These are phyloP conservation scores for Wallacemonas sp. DNA, from an alignment of 208 protist species.

Conservation along the genomic window DNA sequence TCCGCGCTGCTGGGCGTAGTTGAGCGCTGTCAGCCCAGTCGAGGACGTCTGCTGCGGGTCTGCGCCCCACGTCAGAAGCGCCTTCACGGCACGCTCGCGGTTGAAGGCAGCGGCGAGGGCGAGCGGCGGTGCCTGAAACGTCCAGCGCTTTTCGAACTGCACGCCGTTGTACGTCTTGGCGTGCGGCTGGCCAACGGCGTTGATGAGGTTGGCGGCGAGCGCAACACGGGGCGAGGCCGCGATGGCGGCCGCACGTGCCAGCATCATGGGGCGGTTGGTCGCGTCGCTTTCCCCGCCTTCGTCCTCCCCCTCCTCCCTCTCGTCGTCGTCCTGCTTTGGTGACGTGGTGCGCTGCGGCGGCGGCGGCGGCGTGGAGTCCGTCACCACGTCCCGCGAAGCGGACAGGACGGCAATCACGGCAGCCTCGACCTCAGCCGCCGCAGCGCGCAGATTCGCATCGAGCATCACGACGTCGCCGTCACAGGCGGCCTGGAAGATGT, in stretches of 20 bases:
- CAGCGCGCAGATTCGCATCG: slow-evolving; percentile 24
- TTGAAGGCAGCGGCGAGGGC: slow-evolving; percentile 77
- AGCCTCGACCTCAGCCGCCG: slow-evolving; percentile 9
- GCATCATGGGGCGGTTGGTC: neutral
- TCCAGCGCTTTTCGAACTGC: slow-evolving; percentile 74
- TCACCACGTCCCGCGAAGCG: too few species aligned
- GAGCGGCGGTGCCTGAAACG: slow-evolving; percentile 71
- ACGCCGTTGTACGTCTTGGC: slow-evolving; percentile 55
- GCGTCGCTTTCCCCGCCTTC: neutral
- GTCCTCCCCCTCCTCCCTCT: neutral
- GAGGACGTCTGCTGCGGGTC: slow-evolving; percentile 39
- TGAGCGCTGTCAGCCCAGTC: slow-evolving; percentile 59
- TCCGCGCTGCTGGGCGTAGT: slow-evolving; percentile 72
- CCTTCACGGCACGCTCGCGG: slow-evolving; percentile 69
- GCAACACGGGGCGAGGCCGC: neutral
- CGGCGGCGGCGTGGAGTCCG: too few species aligned
- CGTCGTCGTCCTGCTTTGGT: neutral
- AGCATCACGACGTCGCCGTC: slow-evolving; percentile 66
- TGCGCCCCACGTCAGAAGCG: slow-evolving; percentile 62
- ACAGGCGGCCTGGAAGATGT: slow-evolving; percentile 79
- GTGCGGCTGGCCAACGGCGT: slow-evolving; percentile 71
- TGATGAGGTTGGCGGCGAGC: slow-evolving; percentile 27
- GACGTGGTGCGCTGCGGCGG: too few species aligned
- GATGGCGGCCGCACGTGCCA: neutral
- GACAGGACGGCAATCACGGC: neutral